Base-by-base conservation (phyloP, 1,284 basidiomycete genomes). In the Rhodofomes roseus region DNA sequence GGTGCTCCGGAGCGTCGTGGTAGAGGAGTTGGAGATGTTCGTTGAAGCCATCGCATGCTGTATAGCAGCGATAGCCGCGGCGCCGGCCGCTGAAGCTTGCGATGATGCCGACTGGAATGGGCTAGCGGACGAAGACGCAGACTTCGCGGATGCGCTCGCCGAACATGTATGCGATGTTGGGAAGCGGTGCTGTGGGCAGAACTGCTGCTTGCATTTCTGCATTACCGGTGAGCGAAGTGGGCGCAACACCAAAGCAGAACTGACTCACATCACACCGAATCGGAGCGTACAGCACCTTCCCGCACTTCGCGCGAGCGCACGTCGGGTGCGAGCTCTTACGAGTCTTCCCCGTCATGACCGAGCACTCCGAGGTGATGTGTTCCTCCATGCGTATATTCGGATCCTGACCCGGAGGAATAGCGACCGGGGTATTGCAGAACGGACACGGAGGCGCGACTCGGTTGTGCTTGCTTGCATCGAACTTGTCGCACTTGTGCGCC, bases 321-420 rank as follows among this genome's bases (percentile, higher is more conserved):
- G 78, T 71, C 0, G 89, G 87, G 7, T 82, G 77, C 63, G 79
- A 83, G 25, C 77, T 67, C 67, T 79, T 81, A 40, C 66, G 60
- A 36, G 69, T 67, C 62, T 80, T 81, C 50, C 87, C 86, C 0
- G 85, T 89, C 76, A 84, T 83, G 40, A 86, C 84, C 9, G 80
- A 79, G 66, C 90, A 93, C 54, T 89, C 86, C 0, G 68, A 76
- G 37, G 69, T 75, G 63, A 93, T 80, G 67, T 93, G 90, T 1
- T 76, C 73, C 62, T 92, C 89, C 85, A 93, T 90, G 53, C 84
- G 81, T 39, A 84, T 72, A 65, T 92, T 92, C 12, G 90, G 89
- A 67, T 93, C 87, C 68, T 90, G 84, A 23, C 86, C 87, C 0
- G 80, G 83, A 29, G 82, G 84, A 60, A 92, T 25, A 25, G 7